Percentiles rank a stretch among this genome's conserved stretches.
Conservation (phyloP, 176 grass and related monocot genomes). For the Urochloa ruziziensis region DNA sequence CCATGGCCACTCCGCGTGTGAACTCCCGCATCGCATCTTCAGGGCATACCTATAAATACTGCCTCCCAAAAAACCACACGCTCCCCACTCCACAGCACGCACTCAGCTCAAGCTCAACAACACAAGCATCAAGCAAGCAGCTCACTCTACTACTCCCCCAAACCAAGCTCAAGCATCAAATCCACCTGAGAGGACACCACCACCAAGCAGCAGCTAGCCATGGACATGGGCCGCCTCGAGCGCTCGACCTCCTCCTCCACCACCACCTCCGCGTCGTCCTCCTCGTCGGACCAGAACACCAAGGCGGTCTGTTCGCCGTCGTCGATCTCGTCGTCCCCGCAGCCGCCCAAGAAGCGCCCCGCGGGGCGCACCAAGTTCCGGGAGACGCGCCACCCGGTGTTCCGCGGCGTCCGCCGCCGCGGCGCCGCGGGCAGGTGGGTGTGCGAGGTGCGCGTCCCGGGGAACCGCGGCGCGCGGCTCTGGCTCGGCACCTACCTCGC, state of each 20-base stretch:
- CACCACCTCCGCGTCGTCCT: conserved; percentile 18
- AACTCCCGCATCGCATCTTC: background rate
- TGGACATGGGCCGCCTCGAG: conserved; percentile 16
- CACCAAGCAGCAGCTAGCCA: background rate
- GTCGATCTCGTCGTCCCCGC: background rate
- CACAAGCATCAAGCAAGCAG: background rate
- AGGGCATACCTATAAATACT: conserved; percentile 42
- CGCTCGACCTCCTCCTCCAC: conserved; percentile 7
- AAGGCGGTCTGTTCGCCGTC: background rate
- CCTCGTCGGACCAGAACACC: background rate
- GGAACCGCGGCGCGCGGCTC: conserved; percentile 49
- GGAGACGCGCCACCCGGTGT: conserved; percentile 85
- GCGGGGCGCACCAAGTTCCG: conserved; percentile 79
- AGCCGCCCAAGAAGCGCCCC: conserved; percentile 50
- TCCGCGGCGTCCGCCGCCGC: conserved; percentile 65
- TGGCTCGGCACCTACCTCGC: conserved; percentile 78
- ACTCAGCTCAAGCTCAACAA: background rate
- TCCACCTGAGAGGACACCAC: background rate
- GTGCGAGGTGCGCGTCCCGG: conserved; percentile 73
- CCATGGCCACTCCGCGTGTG: conserved; percentile 16
- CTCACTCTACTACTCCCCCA: background rate
- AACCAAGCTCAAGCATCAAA: background rate
- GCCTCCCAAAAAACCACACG: background rate
- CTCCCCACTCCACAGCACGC: background rate
- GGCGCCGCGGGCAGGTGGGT: conserved; percentile 57